Base-by-base conservation (phyloP, 768 basidiomycete species). In the Sarcomyxa edulis region DNA sequence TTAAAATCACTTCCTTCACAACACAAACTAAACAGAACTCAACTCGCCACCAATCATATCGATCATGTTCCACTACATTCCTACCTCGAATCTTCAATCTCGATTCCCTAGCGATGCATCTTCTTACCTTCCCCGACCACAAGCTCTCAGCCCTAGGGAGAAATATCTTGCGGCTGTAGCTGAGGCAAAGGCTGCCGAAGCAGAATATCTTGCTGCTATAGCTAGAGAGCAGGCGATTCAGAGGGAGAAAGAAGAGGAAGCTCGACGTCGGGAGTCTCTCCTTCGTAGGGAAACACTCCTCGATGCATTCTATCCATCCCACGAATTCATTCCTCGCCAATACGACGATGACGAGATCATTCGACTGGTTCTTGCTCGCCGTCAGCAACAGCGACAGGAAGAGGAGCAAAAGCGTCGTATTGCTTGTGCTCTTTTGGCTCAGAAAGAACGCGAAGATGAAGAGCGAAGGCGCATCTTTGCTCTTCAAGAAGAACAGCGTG, bases 101-200 rank as follows among this genome's bases (percentile, higher is more conserved):
- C 32, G 10, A 22, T 39, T 29, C 19, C 20, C 34, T 35, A n/a
- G n/a, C n/a, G n/a, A n/a, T 38, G 14, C 42, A 15, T 20, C 8
- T 29, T 37, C 35, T 22, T 36, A 15, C 22, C 20, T 24, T 32
- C 39, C 15, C 26, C 43, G 12, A 16, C 18, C 34, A 23, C 26
- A 37, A 24, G 29, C 35, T 46, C 32, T 43, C 40, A 51, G 35
- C 26, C 50, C 62, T 23, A 59, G 62, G 16, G 55, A 63, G 16
- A 58, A 53, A 18, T 68, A 68, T 44, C 47, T 65, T 19, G 55
- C 58, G 30, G 62, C 66, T 18, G 47, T 66, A 16, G 61, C 64
- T 6, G 53, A 59, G 37, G 60, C 58, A 14, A 54, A 56, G 41
- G 56, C 61, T 32, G 64, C 66, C 5, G 62, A 66, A 45, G 55